phyloP scores from a whole-genome alignment of 768 basidiomycete genomes.

The Leccinellum luteum region DNA sequence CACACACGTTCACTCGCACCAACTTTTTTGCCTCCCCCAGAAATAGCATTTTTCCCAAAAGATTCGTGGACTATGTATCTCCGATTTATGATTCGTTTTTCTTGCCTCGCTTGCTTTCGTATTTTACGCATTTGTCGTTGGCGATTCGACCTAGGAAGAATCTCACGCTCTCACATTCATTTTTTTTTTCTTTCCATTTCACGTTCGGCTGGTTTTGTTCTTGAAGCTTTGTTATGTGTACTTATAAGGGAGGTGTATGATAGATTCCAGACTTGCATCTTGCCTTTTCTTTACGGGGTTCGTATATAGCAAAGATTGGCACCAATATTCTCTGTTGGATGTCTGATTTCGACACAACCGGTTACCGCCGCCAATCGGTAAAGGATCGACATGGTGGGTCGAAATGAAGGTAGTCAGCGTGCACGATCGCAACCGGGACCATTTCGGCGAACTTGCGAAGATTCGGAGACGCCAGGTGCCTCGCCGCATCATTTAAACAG shows the following conservation, averaged over 20 bases:
- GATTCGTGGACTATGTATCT: constrained; percentile 24
- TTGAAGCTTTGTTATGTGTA: constrained; percentile 28
- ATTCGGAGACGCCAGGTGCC: constrained; percentile 41
- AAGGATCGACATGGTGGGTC: constrained; percentile 18
- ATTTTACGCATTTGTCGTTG: constrained; percentile 13
- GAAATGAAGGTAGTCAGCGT: constrained; percentile 24
- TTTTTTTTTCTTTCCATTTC: constrained; percentile 1
- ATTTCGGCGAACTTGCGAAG: constrained; percentile 39
- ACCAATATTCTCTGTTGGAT: not conserved
- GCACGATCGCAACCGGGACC: constrained; percentile 20
- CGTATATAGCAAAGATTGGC: constrained; percentile 8
- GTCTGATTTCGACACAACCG: too few species aligned
- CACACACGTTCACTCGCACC: not conserved
- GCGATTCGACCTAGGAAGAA: constrained; percentile 6
- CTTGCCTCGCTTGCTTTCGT: constrained; percentile 26
- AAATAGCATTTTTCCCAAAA: constrained; percentile 9
- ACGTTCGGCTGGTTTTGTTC: constrained; percentile 9
- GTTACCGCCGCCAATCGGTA: constrained; percentile 13
- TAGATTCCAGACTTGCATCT: constrained; percentile 14
- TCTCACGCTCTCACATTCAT: not conserved
- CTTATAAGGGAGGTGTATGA: constrained; percentile 27
- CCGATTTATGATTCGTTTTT: constrained; percentile 30
- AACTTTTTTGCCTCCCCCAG: not conserved
- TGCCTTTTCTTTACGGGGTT: constrained; percentile 3
- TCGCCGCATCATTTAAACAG: constrained; percentile 34